phyloP scores from a whole-genome alignment of 192 early-diverging fungal species.

The Coemansia erecta region DNA sequence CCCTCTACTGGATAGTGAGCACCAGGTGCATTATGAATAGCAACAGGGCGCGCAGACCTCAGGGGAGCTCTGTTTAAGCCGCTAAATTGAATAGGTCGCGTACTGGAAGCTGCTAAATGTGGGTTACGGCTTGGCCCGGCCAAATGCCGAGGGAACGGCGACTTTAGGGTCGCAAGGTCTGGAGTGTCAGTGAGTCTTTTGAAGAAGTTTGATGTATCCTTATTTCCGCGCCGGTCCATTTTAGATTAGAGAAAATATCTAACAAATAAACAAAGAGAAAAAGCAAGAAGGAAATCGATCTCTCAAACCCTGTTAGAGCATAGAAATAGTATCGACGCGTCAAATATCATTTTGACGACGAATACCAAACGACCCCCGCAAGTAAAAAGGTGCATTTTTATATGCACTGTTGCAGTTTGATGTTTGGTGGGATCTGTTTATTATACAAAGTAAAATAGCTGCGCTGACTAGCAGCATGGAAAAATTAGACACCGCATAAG shows the following conservation, averaged over 20 bases:
- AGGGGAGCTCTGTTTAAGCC: background rate
- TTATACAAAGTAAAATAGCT: conserved; percentile 33
- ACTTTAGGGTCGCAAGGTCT: conserved; percentile 26
- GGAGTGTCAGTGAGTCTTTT: conserved; percentile 29
- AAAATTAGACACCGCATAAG: conserved; percentile 31
- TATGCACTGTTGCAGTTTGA: background rate
- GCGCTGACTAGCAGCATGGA: conserved; percentile 1
- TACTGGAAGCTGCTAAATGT: conserved; percentile 5
- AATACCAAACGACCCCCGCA: too few species aligned
- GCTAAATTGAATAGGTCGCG: conserved; percentile 8
- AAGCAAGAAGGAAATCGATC: background rate
- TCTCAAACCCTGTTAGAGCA: background rate
- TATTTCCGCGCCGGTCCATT: conserved; percentile 29
- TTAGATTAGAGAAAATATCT: conserved; percentile 14
- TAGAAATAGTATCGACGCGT: background rate
- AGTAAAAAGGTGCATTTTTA: too few species aligned
- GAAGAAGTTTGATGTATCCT: conserved; percentile 30
- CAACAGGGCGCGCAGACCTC: conserved; percentile 14
- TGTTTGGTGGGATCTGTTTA: conserved; percentile 14
- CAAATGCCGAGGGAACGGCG: conserved; percentile 41
- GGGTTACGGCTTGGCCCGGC: conserved; percentile 10
- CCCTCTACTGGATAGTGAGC: conserved; percentile 22
- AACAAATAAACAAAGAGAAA: conserved; percentile 1
- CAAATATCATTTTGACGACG: too few species aligned
- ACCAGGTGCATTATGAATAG: conserved; percentile 9